Percentiles rank a stretch among this genome's conserved stretches.
Evolutionary conservation across 129 eudicot species (phyloP).

Genomic region (Smallanthus sonchifolius): DNA sequence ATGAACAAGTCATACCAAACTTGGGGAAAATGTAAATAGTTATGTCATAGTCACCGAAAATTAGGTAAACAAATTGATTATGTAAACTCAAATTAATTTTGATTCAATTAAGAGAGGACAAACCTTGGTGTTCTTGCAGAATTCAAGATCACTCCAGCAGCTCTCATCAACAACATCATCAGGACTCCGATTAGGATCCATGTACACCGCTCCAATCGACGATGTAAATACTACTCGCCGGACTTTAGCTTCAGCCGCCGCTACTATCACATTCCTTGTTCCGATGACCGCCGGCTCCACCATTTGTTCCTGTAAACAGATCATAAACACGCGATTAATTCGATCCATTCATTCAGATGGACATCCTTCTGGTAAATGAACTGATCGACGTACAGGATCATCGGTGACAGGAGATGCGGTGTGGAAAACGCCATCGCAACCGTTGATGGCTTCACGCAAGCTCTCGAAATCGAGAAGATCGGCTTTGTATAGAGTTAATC

Average conservation of each 20-base stretch:
- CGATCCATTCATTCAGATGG: too few relatives aligned
- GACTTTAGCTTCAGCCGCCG: constrained; percentile 85
- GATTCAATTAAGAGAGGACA: neutral
- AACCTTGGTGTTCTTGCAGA: constrained; percentile 96
- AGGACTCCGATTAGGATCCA: constrained; percentile 86
- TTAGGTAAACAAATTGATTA: neutral
- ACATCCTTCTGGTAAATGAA: too few relatives aligned
- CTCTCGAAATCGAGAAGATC: constrained; percentile 90
- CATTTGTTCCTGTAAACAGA: constrained; percentile 72
- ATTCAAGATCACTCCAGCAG: constrained; percentile 97
- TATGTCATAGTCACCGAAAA: constrained; percentile 1
- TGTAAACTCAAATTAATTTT: too few relatives aligned
- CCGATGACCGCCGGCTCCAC: constrained; percentile 95
- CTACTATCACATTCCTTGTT: constrained; percentile 70
- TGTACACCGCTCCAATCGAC: constrained; percentile 88
- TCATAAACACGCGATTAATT: too few relatives aligned
- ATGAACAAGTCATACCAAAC: constrained; percentile 22
- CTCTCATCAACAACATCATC: constrained; percentile 81
- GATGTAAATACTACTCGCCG: constrained; percentile 85
- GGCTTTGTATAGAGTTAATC: constrained; percentile 73
- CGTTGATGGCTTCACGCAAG: constrained; percentile 77
- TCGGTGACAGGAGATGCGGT: constrained; percentile 96
- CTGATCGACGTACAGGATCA: constrained; percentile 56
- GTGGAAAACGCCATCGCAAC: constrained; percentile 95
- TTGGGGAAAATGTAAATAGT: constrained; percentile 5